Evolutionary conservation across 1,284 basidiomycete species (phyloP).

Genomic region (Spongispora temasekensis): DNA sequence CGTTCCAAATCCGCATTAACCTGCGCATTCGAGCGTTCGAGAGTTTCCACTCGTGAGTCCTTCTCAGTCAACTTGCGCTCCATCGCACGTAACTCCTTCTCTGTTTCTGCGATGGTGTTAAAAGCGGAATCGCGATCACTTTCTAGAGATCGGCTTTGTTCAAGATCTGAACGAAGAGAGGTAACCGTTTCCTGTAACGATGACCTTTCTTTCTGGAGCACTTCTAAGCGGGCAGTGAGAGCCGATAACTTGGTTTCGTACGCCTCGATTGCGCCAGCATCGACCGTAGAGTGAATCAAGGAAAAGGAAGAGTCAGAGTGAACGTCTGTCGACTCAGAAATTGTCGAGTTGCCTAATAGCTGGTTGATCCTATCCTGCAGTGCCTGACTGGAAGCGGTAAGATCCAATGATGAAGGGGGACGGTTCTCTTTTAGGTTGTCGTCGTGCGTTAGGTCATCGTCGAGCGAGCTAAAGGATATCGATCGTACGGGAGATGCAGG

Average conservation of each 20-base stretch:
- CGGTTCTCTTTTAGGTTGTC: slow-evolving; percentile 19
- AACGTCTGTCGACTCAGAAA: slow-evolving; percentile 14
- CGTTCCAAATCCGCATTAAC: slow-evolving; percentile 48
- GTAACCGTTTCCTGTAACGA: slow-evolving; percentile 37
- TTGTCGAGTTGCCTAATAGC: slow-evolving; percentile 39
- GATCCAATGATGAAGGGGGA: slow-evolving; percentile 34
- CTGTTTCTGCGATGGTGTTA: slow-evolving; percentile 45
- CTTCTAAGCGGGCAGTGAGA: slow-evolving; percentile 53
- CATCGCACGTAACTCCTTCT: slow-evolving; percentile 47
- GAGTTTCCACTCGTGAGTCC: slow-evolving; percentile 50
- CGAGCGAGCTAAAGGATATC: slow-evolving; percentile 34
- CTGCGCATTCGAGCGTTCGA: slow-evolving; percentile 50
- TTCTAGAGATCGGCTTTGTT: slow-evolving; percentile 39
- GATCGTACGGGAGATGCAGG: slow-evolving; percentile 57
- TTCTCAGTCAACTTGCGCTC: slow-evolving; percentile 53
- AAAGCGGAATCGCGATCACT: slow-evolving; percentile 50
- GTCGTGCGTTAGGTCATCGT: slow-evolving; percentile 30
- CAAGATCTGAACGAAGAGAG: slow-evolving; percentile 29
- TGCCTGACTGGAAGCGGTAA: slow-evolving; percentile 43
- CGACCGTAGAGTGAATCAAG: slow-evolving; percentile 18
- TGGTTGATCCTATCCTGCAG: slow-evolving; percentile 56
- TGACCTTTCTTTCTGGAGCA: slow-evolving; percentile 60
- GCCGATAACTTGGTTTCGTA: slow-evolving; percentile 34
- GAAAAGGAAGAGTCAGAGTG: slow-evolving; percentile 12
- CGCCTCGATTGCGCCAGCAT: slow-evolving; percentile 37